Evolutionary conservation across 1,139 yeast genomes (phyloP).

Genomic region (Suhomyces coccinellae): DNA sequence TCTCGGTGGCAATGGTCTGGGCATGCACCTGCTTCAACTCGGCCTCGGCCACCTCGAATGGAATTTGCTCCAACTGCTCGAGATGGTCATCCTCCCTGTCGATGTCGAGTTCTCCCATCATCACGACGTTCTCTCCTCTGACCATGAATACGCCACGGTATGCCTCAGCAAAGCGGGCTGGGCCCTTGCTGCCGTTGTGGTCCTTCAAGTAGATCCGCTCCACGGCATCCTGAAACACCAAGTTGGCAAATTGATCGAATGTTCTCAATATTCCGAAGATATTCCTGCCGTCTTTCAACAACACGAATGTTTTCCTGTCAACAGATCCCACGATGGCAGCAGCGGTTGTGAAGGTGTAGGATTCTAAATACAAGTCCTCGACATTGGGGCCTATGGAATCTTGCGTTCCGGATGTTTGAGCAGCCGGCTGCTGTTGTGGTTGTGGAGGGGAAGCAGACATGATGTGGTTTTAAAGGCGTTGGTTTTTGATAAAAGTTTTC

Average conservation of each 20-base stretch:
- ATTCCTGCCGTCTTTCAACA: constrained; percentile 86
- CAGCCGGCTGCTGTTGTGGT: constrained; percentile 12
- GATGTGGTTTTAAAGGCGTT: constrained; percentile 1
- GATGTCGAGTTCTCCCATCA: constrained; percentile 92
- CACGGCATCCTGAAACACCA: constrained; percentile 86
- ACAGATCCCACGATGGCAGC: constrained; percentile 95
- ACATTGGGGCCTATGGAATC: constrained; percentile 38
- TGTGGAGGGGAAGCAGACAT: constrained; percentile 11
- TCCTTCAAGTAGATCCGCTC: constrained; percentile 73
- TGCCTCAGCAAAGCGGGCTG: constrained; percentile 66
- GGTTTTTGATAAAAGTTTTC: constrained; percentile 9
- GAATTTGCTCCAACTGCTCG: constrained; percentile 54
- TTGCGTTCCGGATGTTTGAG: constrained; percentile 6
- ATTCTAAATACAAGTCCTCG: constrained; percentile 56
- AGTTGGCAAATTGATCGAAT: constrained; percentile 92
- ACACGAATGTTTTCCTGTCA: constrained; percentile 82
- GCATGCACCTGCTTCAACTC: constrained; percentile 42
- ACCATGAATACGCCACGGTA: constrained; percentile 82
- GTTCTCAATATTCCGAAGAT: constrained; percentile 90
- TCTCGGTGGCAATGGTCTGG: constrained; percentile 45
- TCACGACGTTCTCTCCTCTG: constrained; percentile 96
- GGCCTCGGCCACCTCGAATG: constrained; percentile 59
- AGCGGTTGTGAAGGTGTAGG: constrained; percentile 93
- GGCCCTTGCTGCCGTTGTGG: constrained; percentile 26
- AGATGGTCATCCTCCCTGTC: constrained; percentile 80